Evolutionary conservation across 371 early-diverging fungal species (phyloP).

Genomic region (Blastocladiella emersonii): DNA sequence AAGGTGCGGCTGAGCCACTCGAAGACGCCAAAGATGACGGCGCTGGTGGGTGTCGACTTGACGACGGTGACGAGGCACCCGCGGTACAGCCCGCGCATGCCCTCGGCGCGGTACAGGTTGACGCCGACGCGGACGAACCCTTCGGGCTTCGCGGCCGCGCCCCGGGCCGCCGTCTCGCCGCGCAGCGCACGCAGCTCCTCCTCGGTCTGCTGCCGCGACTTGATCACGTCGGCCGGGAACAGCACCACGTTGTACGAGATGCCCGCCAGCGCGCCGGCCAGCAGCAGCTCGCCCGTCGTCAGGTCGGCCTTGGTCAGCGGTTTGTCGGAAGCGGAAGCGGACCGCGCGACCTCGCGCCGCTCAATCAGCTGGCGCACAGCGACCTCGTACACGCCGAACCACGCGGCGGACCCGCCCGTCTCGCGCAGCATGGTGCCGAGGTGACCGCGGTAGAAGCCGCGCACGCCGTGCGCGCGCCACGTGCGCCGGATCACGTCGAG

Average conservation of each 20-base stretch:
- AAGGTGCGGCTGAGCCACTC: conserved; percentile 8
- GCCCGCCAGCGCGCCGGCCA: conserved; percentile 83
- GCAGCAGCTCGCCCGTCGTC: conserved; percentile 50
- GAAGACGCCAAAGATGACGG: conserved; percentile 67
- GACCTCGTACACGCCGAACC: conserved; percentile 91
- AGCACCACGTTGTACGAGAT: conserved; percentile 77
- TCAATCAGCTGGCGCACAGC: conserved; percentile 46
- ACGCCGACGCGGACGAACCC: conserved; percentile 27
- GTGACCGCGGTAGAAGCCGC: conserved; percentile 80
- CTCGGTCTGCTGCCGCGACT: conserved; percentile 82
- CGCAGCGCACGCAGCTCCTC: conserved; percentile 30
- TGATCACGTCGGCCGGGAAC: conserved; percentile 91
- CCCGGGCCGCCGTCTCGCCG: not conserved
- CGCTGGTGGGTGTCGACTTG: conserved; percentile 80
- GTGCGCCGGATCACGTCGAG: conserved; percentile 52
- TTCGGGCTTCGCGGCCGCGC: not conserved
- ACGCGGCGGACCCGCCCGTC: conserved; percentile 80
- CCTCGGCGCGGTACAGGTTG: conserved; percentile 59
- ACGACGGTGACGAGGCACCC: conserved; percentile 86
- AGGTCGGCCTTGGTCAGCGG: conserved; percentile 39
- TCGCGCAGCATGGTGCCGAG: conserved; percentile 78
- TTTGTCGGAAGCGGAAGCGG: not conserved
- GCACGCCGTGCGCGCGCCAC: conserved; percentile 45
- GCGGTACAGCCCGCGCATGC: conserved; percentile 74
- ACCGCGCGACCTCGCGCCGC: not conserved